These are phyloP conservation scores for Protomyces inundatus DNA, from an alignment of 1,139 yeast genomes.

Conservation along the genomic window DNA sequence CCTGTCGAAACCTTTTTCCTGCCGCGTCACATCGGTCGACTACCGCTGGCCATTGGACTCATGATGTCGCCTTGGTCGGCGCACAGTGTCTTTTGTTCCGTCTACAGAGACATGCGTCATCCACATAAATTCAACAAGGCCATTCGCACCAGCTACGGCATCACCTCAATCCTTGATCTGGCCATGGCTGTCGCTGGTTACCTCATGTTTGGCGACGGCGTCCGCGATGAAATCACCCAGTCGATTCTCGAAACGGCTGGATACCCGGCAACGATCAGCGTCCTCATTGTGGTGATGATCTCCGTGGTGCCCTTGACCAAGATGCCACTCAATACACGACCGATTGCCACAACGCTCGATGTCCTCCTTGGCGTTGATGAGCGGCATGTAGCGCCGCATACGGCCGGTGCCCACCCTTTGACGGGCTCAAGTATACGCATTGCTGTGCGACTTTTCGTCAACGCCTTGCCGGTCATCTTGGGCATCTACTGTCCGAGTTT, in stretches of 20 bases:
- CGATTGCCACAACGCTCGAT: constrained; percentile 69
- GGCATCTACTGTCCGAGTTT: constrained; percentile 67
- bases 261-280: constrained; percentile 63
- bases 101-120: constrained; percentile 76
- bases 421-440: constrained; percentile 24
- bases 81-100: constrained; percentile 77
- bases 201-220: constrained; percentile 75
- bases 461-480: constrained; percentile 45
- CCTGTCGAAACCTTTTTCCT: constrained; percentile 51
- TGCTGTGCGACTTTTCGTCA: constrained; percentile 42
- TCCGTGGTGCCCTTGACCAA: constrained; percentile 82
- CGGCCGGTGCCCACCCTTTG: constrained; percentile 15
- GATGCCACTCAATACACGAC: constrained; percentile 81
- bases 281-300: constrained; percentile 62
- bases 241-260: constrained; percentile 65
- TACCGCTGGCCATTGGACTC: constrained; percentile 63
- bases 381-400: constrained; percentile 6
- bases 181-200: constrained; percentile 77
- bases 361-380: constrained; percentile 41
- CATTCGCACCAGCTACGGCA: constrained; percentile 53
- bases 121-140: constrained; percentile 53
- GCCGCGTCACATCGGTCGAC: constrained; percentile 48
- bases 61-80: constrained; percentile 91
- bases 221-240: constrained; percentile 78
- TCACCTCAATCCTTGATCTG: constrained; percentile 65